phyloP scores from a whole-genome alignment of 768 basidiomycete genomes.

The Russula ochroleuca region DNA sequence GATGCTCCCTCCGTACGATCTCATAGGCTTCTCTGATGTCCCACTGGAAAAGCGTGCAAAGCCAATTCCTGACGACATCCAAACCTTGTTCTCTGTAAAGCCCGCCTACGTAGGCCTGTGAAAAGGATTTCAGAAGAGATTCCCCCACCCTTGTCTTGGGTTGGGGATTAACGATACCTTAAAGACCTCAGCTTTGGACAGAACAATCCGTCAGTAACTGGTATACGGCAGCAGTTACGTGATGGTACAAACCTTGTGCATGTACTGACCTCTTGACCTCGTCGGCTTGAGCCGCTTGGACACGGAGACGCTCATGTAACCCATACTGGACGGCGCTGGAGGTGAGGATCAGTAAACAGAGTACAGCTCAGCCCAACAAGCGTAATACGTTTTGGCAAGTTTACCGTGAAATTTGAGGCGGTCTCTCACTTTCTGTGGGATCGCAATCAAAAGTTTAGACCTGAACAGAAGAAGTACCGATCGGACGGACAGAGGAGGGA shows the following conservation, averaged over 20 bases:
- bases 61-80: slow-evolving; percentile 13
- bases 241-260: slow-evolving; percentile 13
- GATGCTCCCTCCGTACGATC: slow-evolving; percentile 12
- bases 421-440: slow-evolving; percentile 20
- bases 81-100: slow-evolving; percentile 20
- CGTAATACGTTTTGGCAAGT: slow-evolving; percentile 11
- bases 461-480: not conserved
- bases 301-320: slow-evolving; percentile 12
- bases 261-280: slow-evolving; percentile 17
- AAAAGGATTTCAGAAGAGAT: not conserved
- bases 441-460: not conserved
- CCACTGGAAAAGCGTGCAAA: slow-evolving; percentile 5
- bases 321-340: slow-evolving; percentile 17
- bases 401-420: slow-evolving; percentile 15
- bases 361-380: not conserved
- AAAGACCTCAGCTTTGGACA: slow-evolving; percentile 22
- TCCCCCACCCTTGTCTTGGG: not conserved
- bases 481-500: slow-evolving; percentile 17
- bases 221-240: not conserved
- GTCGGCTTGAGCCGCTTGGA: slow-evolving; percentile 11
- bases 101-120: slow-evolving; percentile 21
- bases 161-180: slow-evolving; percentile 3
- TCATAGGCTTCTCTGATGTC: slow-evolving; percentile 15
- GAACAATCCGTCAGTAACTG: not conserved
- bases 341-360: not conserved